phyloP scores from a whole-genome alignment of 805 yeast species.

The Isabelozyma rhagii region DNA sequence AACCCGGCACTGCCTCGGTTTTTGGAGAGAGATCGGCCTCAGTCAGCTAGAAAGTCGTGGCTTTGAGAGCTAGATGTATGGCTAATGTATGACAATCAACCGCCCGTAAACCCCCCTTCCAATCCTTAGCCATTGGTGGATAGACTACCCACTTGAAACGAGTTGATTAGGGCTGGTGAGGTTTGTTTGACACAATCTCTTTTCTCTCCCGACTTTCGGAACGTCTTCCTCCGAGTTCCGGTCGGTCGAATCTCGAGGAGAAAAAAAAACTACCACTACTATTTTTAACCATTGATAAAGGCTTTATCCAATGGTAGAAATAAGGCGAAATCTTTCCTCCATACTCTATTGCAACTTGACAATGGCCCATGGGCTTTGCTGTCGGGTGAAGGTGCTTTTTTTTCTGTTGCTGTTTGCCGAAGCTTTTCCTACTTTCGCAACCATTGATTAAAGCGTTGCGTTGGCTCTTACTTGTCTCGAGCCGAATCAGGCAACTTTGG shows the following conservation, averaged over 20 bases:
- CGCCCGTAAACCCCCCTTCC: too few relatives aligned
- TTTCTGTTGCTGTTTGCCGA: neutral
- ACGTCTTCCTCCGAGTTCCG: neutral
- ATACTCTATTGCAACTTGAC: neutral
- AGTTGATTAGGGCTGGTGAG: too few relatives aligned
- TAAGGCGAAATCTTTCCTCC: neutral
- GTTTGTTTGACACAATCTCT: neutral
- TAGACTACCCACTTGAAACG: too few relatives aligned
- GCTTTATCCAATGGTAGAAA: neutral
- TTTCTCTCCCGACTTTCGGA: neutral
- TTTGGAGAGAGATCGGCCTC: too few relatives aligned
- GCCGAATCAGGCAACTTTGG: neutral
- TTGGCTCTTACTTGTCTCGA: neutral
- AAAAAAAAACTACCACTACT: neutral
- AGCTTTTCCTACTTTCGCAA: neutral
- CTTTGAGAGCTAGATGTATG: too few relatives aligned
- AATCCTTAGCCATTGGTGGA: too few relatives aligned
- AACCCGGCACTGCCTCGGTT: too few relatives aligned
- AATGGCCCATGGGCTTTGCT: neutral
- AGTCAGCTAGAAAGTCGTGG: too few relatives aligned
- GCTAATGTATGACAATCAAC: too few relatives aligned
- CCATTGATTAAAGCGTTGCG: neutral
- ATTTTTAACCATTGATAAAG: neutral
- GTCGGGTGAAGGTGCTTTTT: neutral
- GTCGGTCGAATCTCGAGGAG: neutral